These are phyloP conservation scores for Rhizopogon roseolus DNA, from an alignment of 768 basidiomycete species.

Conservation along the genomic window DNA sequence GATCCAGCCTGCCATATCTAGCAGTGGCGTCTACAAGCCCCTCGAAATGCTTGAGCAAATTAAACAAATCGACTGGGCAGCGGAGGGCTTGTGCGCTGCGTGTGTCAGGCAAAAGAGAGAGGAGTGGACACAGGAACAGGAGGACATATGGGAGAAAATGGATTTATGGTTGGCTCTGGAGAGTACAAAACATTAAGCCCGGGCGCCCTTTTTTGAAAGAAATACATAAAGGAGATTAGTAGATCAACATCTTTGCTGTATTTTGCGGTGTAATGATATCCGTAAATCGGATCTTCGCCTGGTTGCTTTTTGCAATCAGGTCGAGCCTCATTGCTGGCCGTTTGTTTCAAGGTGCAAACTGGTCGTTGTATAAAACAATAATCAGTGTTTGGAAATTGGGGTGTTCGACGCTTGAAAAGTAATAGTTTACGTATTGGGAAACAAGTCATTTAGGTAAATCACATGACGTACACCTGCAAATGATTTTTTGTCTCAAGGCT, in stretches of 20 bases:
- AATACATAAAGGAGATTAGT: slow-evolving; percentile 1
- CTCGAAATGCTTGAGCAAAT: slow-evolving; percentile 65
- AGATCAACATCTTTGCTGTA: neutral
- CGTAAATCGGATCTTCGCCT: neutral
- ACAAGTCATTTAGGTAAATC: neutral
- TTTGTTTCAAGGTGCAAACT: slow-evolving; percentile 3
- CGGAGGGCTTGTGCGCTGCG: slow-evolving; percentile 50
- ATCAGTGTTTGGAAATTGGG: neutral
- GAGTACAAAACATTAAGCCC: slow-evolving; percentile 7
- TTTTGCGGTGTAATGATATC: neutral
- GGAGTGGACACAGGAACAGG: slow-evolving; percentile 65
- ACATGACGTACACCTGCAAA: neutral
- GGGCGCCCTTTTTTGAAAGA: neutral
- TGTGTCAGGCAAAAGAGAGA: slow-evolving; percentile 55
- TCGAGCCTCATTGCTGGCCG: no score
- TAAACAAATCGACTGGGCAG: slow-evolving; percentile 54
- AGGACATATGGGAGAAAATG: slow-evolving; percentile 53
- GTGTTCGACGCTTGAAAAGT: neutral
- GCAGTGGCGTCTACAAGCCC: slow-evolving; percentile 63
- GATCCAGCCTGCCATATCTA: slow-evolving; percentile 59
- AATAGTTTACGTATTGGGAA: slow-evolving; percentile 5
- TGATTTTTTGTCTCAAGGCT: neutral
- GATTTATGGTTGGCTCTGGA: slow-evolving; percentile 46
- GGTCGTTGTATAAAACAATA: neutral
- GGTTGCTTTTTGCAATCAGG: neutral